Conservation (phyloP, 257 asterid species). For the Ballota nigra region DNA sequence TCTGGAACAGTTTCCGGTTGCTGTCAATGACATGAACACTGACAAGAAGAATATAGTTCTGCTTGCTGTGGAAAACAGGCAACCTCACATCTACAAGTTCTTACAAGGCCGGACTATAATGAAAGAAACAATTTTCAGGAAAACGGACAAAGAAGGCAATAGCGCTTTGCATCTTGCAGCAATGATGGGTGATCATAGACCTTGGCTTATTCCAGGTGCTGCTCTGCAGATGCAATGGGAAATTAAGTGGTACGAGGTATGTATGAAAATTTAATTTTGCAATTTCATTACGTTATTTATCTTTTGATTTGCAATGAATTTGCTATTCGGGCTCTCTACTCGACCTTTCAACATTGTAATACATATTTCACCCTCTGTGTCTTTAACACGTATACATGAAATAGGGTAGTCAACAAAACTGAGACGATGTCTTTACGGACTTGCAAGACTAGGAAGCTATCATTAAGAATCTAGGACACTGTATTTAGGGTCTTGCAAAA, state of each 20-base stretch:
- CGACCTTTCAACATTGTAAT: too few species aligned
- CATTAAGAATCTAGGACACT: too few species aligned
- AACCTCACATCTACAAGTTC: constrained; percentile 23
- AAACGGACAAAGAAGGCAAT: constrained; percentile 35
- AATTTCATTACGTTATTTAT: too few species aligned
- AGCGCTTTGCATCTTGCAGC: constrained; percentile 50
- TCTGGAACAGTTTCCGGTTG: constrained; percentile 20
- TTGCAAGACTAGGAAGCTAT: too few species aligned
- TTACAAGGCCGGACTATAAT: not conserved
- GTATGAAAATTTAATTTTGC: too few species aligned
- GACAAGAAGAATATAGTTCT: constrained; percentile 31
- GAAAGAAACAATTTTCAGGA: constrained; percentile 28
- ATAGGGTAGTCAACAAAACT: too few species aligned
- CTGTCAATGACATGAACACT: constrained; percentile 28
- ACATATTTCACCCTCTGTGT: too few species aligned
- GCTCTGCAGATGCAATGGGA: constrained; percentile 38
- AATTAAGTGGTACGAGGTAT: constrained; percentile 36
- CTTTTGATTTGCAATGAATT: not conserved
- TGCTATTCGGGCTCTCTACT: too few species aligned
- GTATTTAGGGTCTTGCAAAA: too few species aligned
- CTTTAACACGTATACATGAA: too few species aligned
- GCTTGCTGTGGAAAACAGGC: constrained; percentile 36
- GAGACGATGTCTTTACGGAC: too few species aligned
- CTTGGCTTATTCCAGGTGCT: constrained; percentile 32
- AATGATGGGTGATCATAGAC: constrained; percentile 22